These are phyloP conservation scores for Hymenoscyphus fructigenus DNA, from an alignment of 2,329 filamentous ascomycete genomes.

Conservation along the genomic window DNA sequence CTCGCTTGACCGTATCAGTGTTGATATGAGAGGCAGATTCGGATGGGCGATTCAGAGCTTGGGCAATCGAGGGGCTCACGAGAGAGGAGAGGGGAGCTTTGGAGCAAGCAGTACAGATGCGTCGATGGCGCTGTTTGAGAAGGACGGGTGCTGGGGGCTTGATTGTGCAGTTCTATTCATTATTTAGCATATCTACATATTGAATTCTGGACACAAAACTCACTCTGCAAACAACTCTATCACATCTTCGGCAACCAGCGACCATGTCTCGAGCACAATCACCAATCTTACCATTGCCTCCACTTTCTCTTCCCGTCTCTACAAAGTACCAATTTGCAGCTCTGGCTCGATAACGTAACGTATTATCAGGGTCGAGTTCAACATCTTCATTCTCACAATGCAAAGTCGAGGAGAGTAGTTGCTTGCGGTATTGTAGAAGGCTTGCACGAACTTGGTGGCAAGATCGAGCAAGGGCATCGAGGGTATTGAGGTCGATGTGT, in stretches of 20 bases:
- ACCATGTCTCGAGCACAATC: slow-evolving; percentile 88
- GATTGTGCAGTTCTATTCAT: slow-evolving; percentile 76
- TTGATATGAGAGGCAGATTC: slow-evolving; percentile 55
- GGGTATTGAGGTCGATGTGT: slow-evolving; percentile 80
- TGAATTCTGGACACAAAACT: slow-evolving; percentile 29
- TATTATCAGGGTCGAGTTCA: slow-evolving; percentile 54
- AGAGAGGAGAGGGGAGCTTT: slow-evolving; percentile 66
- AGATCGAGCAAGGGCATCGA: slow-evolving; percentile 79
- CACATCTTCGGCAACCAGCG: slow-evolving; percentile 75
- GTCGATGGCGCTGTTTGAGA: slow-evolving; percentile 73
- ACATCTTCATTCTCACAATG: slow-evolving; percentile 73
- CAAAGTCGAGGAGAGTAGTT: slow-evolving; percentile 72
- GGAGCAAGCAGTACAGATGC: slow-evolving; percentile 75
- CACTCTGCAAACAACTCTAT: slow-evolving; percentile 78
- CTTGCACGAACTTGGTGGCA: slow-evolving; percentile 77
- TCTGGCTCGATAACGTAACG: slow-evolving; percentile 56
- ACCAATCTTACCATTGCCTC: slow-evolving; percentile 66
- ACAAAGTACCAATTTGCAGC: slow-evolving; percentile 61
- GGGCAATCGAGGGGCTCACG: slow-evolving; percentile 21
- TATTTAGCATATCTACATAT: background rate
- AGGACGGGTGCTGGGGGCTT: slow-evolving; percentile 71
- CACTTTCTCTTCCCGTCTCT: slow-evolving; percentile 49
- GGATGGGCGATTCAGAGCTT: slow-evolving; percentile 40
- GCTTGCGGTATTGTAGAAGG: slow-evolving; percentile 73
- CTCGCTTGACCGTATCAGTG: slow-evolving; percentile 37